Base-by-base conservation (phyloP, 371 early-diverging fungal species). In the Syncephalis plumigaleata region DNA sequence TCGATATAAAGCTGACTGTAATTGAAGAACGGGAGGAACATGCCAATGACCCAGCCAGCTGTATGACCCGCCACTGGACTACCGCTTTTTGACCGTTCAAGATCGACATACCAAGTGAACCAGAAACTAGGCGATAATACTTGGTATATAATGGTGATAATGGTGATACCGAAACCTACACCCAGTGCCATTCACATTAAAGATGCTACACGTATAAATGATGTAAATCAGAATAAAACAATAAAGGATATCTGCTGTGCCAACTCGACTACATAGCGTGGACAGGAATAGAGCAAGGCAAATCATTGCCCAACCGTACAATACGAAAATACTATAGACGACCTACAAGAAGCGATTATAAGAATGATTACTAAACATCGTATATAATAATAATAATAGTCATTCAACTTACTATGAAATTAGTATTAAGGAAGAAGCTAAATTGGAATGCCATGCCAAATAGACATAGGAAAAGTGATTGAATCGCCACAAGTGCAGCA, bases 11-110 rank as follows among this genome's bases (percentile, higher is more conserved):
- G 59, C 47, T 71, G 68, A 39, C 80, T 78, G 62, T 77, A 81
- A 61, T 79, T 77, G 69, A 79, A 81, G 63, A 80, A 80, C 4
- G 78, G 80, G 36, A 77, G 49, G 50, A 75, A 66, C 55, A 70
- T 61, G 36, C 70, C 50, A 49, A 62, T 49, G n/a, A 45, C 7
- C 27, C 43, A 27, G 21, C 47, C 31, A 3, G 23, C 37, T 49
- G 15, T 40, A 31, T 31, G 31, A 31, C 31, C 31, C 7, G 31
- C 31, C 11, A 31, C 31, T 31, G 31, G 31, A 31, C 31, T 1
- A 60, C 53, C 3, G 67, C 68, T 20, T 58, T 55, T 2, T 39
- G 23, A 45, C 66, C 65, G 60, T 68, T 78, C 79, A 78, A 81
- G 47, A 79, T 65, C 52, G 74, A 81, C 5, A 76, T 77, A 16